phyloP scores from a whole-genome alignment of 495 filamentous ascomycete species.

The Cercophora scortea region DNA sequence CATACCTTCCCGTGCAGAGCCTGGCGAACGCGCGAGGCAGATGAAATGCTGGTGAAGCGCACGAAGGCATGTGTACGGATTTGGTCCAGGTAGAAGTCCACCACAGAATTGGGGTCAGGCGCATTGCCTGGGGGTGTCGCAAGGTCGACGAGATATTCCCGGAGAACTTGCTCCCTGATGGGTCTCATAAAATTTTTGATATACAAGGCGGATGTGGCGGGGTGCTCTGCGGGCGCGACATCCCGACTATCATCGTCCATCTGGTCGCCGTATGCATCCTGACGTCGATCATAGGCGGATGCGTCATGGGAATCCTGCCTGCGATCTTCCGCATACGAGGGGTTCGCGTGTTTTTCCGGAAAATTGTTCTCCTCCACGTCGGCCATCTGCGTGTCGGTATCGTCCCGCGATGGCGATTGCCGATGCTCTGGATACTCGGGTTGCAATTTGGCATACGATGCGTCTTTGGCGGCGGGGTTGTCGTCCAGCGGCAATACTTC shows the following conservation, averaged over 20 bases:
- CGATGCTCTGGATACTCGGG: not conserved
- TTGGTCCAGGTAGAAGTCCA: constrained; percentile 68
- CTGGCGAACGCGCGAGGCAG: constrained; percentile 71
- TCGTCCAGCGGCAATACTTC: constrained; percentile 2
- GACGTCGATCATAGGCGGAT: not conserved
- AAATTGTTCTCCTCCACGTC: not conserved
- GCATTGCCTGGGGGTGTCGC: constrained; percentile 50
- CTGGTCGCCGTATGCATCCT: not conserved
- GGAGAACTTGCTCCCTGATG: constrained; percentile 55
- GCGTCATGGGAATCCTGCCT: not conserved
- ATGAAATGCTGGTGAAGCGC: constrained; percentile 54
- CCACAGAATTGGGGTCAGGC: constrained; percentile 46
- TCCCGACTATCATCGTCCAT: constrained; percentile 25
- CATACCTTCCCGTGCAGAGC: constrained; percentile 71
- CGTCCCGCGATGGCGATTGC: not conserved
- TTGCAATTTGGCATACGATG: constrained; percentile 5
- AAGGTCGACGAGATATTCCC: constrained; percentile 57
- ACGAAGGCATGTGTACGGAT: constrained; percentile 87
- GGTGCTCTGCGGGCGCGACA: constrained; percentile 65
- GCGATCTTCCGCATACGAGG: not conserved
- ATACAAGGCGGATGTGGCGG: constrained; percentile 79
- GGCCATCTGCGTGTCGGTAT: no score
- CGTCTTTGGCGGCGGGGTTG: not conserved
- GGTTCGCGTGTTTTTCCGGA: not conserved
- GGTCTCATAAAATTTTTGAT: constrained; percentile 89